Conservation (phyloP, 805 yeast genomes). For the Kluyveromyces nonfermentans region DNA sequence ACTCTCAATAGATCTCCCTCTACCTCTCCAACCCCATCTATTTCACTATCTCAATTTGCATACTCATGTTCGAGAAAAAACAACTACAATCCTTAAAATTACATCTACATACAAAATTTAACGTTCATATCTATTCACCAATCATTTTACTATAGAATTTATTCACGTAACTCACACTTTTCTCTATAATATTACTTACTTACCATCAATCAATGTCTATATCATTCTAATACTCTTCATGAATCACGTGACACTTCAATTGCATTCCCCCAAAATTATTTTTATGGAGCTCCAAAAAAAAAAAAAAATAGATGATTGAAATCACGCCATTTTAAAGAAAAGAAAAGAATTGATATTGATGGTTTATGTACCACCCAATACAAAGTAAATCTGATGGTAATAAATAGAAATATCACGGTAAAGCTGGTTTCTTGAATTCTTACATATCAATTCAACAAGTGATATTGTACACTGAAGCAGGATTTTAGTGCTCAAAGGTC, state of each 20-base stretch:
- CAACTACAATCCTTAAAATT: background rate
- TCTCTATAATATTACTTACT: too few relatives aligned
- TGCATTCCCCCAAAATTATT: background rate
- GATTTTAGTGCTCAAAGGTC: background rate
- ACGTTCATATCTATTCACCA: background rate
- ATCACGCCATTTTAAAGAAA: background rate
- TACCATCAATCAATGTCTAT: background rate
- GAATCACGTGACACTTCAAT: background rate
- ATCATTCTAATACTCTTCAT: background rate
- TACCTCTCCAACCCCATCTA: background rate
- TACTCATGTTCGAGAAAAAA: background rate
- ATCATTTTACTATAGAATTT: too few relatives aligned
- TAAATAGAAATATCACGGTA: background rate
- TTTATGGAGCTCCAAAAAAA: background rate
- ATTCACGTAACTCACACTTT: too few relatives aligned
- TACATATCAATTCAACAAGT: background rate
- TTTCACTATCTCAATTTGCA: conserved; percentile 4
- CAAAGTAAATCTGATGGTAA: background rate
- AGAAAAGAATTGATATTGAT: background rate
- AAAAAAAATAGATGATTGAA: too few relatives aligned
- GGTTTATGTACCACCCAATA: background rate
- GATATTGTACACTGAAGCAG: background rate
- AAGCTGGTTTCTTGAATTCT: too few relatives aligned
- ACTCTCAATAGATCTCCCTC: background rate
- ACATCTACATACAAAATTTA: too few relatives aligned